Evolutionary conservation across 176 grass and related monocot genomes (phyloP).

Genomic region (Paspalum vaginatum): DNA sequence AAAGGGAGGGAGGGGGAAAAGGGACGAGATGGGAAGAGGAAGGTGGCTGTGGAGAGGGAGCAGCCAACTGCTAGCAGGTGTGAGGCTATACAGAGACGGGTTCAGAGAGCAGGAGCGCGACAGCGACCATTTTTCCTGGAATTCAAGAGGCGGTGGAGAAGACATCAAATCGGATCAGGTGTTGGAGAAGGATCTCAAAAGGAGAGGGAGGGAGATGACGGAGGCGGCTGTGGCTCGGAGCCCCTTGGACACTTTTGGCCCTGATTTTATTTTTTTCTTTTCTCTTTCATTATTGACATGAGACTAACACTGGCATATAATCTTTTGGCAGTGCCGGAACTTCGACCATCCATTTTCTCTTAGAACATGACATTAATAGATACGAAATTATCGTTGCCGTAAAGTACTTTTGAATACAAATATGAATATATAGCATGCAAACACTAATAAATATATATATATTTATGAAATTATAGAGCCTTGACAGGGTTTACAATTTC

Average conservation of each 20-base stretch:
- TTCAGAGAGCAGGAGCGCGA: constrained; percentile 36
- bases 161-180: background rate
- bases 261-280: background rate
- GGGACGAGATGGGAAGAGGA: too few species aligned
- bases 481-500: too few species aligned
- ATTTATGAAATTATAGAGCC: too few species aligned
- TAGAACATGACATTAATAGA: too few species aligned
- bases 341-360: too few species aligned
- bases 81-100: background rate
- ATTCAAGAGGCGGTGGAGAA: background rate
- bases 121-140: constrained; percentile 21
- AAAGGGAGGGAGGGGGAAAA: background rate
- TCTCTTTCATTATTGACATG: background rate
- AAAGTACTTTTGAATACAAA: too few species aligned
- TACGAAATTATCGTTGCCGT: too few species aligned
- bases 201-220: background rate
- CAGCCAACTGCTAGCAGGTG: constrained; percentile 31
- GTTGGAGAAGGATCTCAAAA: background rate
- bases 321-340: too few species aligned
- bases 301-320: too few species aligned
- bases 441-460: too few species aligned
- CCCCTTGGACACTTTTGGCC: background rate
- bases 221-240: constrained; percentile 18
- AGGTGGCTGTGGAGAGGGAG: constrained; percentile 4
- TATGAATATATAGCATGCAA: too few species aligned